A percentile compares a stretch with the other conserved stretches of the same genome.
phyloP scores from a whole-genome alignment of 2,329 filamentous ascomycete species.

The Aspergillus aculeatinus region DNA sequence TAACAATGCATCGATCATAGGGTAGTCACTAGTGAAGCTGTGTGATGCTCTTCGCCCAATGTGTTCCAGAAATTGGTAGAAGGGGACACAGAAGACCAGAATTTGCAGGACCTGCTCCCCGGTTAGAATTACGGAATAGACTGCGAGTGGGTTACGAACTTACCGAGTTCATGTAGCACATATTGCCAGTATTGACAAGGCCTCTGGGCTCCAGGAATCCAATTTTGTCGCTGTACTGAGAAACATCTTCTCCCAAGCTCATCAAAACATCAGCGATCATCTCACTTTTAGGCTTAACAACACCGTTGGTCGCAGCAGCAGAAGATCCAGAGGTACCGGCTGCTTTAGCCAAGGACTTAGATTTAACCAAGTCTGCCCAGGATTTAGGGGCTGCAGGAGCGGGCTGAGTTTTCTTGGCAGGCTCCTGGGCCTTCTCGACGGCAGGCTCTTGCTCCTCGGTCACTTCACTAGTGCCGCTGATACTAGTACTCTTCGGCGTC shows the following conservation, averaged over 20 bases:
- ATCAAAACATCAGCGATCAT: conserved; percentile 75
- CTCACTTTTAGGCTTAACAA: conserved; percentile 52
- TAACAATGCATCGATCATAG: conserved; percentile 89
- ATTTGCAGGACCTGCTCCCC: conserved; percentile 79
- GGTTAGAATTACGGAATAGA: not conserved
- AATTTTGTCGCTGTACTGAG: conserved; percentile 60
- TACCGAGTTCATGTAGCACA: conserved; percentile 99
- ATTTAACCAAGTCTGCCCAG: conserved; percentile 68
- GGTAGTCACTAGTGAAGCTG: conserved; percentile 93
- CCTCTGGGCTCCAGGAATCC: conserved; percentile 89
- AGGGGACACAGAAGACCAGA: conserved; percentile 87
- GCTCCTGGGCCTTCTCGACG: conserved; percentile 27
- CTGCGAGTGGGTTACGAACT: conserved; percentile 47
- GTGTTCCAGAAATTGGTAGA: conserved; percentile 90
- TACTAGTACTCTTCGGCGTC: conserved; percentile 32
- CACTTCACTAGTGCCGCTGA: conserved; percentile 12
- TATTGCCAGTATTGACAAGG: conserved; percentile 94
- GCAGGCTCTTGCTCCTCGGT: conserved; percentile 9
- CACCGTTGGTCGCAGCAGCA: conserved; percentile 38
- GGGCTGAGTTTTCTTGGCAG: conserved; percentile 41
- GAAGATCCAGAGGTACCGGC: conserved; percentile 30
- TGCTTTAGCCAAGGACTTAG: conserved; percentile 42
- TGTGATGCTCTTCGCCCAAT: conserved; percentile 79
- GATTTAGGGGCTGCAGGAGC: conserved; percentile 57
- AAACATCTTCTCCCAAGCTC: conserved; percentile 66